Evolutionary conservation across 73 alveolate genomes (phyloP).

Genomic region (Stentor roeselii): DNA sequence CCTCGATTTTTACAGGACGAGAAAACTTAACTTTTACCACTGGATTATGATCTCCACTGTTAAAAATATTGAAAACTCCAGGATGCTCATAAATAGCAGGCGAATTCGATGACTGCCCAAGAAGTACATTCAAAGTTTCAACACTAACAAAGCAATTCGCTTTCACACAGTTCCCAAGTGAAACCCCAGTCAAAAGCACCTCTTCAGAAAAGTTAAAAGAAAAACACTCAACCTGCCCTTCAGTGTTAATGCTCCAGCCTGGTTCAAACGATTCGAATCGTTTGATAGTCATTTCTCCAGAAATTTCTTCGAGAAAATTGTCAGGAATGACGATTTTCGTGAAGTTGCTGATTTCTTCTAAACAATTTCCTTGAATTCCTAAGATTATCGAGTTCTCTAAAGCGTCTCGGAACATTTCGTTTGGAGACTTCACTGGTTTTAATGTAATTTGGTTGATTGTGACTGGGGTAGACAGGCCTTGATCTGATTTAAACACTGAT

Average conservation of each 20-base stretch:
- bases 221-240: conserved; percentile 9
- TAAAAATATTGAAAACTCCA: neutral
- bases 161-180: conserved; percentile 8
- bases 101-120: neutral
- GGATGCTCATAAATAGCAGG: neutral
- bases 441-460: too few species aligned
- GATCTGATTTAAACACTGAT: too few species aligned
- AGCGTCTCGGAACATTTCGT: too few species aligned
- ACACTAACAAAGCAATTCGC: neutral
- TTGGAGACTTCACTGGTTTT: too few species aligned
- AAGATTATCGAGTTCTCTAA: neutral
- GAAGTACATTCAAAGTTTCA: neutral
- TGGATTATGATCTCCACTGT: neutral
- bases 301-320: neutral
- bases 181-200: neutral
- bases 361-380: neutral
- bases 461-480: too few species aligned
- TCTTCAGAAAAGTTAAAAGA: conserved; percentile 15
- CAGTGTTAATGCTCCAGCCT: neutral
- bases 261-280: neutral
- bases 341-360: neutral
- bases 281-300: neutral
- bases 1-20: neutral
- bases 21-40: neutral
- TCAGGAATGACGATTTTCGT: neutral